phyloP scores from a whole-genome alignment of 108 stramenopile genomes.

The Heterococcus sp. region DNA sequence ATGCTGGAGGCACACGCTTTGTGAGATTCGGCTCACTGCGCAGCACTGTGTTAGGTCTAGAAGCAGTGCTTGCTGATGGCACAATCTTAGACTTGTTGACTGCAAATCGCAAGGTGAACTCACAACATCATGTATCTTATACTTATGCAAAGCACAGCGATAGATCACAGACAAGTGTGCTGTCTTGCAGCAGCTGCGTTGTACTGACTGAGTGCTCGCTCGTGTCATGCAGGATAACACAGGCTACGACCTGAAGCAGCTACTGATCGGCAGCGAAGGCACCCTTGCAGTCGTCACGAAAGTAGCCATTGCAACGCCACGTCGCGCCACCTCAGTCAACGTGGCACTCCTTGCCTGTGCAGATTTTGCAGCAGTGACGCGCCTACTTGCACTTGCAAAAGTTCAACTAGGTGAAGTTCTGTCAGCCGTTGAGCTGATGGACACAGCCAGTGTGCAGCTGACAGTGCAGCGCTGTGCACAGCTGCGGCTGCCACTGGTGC shows the following conservation, averaged over 20 bases:
- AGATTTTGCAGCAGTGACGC: conserved; percentile 62
- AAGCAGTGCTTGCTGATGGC: conserved; percentile 80
- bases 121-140: too few relatives aligned
- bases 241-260: conserved; percentile 87
- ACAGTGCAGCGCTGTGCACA: conserved; percentile 47
- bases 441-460: conserved; percentile 61
- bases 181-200: too few relatives aligned
- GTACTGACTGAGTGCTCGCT: too few relatives aligned
- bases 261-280: conserved; percentile 93
- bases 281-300: conserved; percentile 88
- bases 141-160: too few relatives aligned
- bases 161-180: too few relatives aligned
- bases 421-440: conserved; percentile 87
- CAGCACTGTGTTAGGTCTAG: conserved; percentile 83
- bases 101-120: conserved; percentile 85
- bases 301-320: conserved; percentile 58
- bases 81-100: conserved; percentile 69
- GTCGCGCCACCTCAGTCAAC: conserved; percentile 59
- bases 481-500: conserved; percentile 10
- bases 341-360: conserved; percentile 76
- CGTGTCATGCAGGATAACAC: too few relatives aligned
- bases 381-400: conserved; percentile 64
- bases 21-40: conserved; percentile 77
- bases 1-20: conserved; percentile 85
- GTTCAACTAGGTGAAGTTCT: conserved; percentile 73